Percentiles rank a stretch among this genome's conserved stretches.
Evolutionary conservation across 768 basidiomycete species (phyloP).

Genomic region (Mycena filopes): DNA sequence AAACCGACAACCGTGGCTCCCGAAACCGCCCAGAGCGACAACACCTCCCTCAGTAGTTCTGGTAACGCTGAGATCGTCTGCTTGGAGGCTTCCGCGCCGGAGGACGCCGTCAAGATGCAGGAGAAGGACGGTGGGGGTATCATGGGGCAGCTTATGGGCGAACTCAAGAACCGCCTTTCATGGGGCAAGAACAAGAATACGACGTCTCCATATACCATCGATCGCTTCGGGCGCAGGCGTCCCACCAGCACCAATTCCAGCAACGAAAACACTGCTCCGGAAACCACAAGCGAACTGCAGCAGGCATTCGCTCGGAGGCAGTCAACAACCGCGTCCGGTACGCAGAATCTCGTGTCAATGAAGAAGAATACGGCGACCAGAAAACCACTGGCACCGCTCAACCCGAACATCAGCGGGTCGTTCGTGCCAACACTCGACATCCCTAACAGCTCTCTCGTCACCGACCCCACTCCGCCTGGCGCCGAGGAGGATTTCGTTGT

Average conservation of each 20-base stretch:
- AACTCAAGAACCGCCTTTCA: not conserved
- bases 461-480: conserved; percentile 12
- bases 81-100: not conserved
- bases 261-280: not conserved
- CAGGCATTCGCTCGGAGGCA: conserved; percentile 22
- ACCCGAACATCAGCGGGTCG: not conserved
- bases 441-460: not conserved
- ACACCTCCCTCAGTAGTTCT: not conserved
- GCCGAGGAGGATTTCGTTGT: not conserved
- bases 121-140: not conserved
- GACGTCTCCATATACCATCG: not conserved
- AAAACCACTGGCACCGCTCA: not conserved
- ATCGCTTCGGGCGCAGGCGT: too few relatives aligned
- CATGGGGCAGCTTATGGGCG: not conserved
- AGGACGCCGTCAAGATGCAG: not conserved
- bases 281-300: conserved; percentile 11
- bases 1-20: too few relatives aligned
- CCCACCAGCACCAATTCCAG: not conserved
- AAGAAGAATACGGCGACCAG: not conserved
- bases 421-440: not conserved
- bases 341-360: not conserved
- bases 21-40: not conserved
- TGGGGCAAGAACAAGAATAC: not conserved
- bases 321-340: not conserved
- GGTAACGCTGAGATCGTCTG: not conserved